Conservation (phyloP, 164 flowering plant genomes). For the Houttuynia cordata region DNA sequence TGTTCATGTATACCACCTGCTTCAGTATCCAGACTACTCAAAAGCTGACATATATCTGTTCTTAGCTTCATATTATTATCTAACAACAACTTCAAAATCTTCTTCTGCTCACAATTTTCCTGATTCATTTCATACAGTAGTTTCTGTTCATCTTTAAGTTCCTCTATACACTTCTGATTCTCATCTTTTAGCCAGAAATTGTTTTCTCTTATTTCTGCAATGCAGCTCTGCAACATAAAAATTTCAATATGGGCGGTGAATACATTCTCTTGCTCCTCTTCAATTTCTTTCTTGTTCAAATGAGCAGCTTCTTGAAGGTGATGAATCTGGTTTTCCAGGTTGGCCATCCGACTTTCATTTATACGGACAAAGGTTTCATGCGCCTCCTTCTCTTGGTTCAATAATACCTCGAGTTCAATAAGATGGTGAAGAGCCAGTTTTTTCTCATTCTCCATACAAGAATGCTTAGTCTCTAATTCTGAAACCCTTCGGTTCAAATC, state of each 20-base stretch:
- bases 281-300: slow-evolving; percentile 42
- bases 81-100: slow-evolving; percentile 41
- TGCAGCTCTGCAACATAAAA: slow-evolving; percentile 53
- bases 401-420: slow-evolving; percentile 35
- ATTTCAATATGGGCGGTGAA: slow-evolving; percentile 67
- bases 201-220: slow-evolving; percentile 58
- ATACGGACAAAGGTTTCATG: slow-evolving; percentile 24
- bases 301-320: slow-evolving; percentile 45
- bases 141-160: slow-evolving; percentile 40
- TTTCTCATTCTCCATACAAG: slow-evolving; percentile 52
- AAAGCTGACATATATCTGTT: slow-evolving; percentile 35
- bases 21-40: slow-evolving; percentile 36
- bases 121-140: slow-evolving; percentile 49
- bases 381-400: slow-evolving; percentile 49
- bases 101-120: slow-evolving; percentile 59
- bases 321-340: slow-evolving; percentile 39
- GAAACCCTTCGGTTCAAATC: slow-evolving; percentile 39
- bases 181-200: slow-evolving; percentile 39
- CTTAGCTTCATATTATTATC: slow-evolving; percentile 48
- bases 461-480: slow-evolving; percentile 41
- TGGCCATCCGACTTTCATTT: slow-evolving; percentile 32
- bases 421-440: slow-evolving; percentile 28
- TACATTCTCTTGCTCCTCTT: slow-evolving; percentile 57
- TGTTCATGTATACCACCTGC: slow-evolving; percentile 13
- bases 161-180: slow-evolving; percentile 54